Conservation (phyloP, 306 rosid species). For the Vigna hirtella region DNA sequence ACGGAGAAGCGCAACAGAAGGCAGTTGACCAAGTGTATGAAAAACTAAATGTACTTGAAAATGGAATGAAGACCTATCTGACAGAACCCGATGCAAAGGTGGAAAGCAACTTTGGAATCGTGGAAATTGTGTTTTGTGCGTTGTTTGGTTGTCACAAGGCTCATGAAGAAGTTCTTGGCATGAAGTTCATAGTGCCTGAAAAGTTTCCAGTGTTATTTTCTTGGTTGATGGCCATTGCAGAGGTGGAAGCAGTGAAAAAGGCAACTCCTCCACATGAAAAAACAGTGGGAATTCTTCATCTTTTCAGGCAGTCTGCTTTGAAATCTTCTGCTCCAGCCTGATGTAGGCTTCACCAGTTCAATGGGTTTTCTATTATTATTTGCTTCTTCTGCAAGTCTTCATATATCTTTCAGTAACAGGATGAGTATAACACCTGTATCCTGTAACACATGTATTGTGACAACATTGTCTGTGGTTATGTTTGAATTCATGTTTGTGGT, state of each 20-base stretch:
- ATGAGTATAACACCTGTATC: background rate
- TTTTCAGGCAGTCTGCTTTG: slow-evolving; percentile 10
- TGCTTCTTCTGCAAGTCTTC: background rate
- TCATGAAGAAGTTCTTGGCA: slow-evolving; percentile 15
- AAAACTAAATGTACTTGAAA: slow-evolving; percentile 42
- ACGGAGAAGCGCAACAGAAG: slow-evolving; percentile 48
- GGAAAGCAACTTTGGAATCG: slow-evolving; percentile 32
- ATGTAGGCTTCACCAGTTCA: background rate
- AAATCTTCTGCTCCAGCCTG: background rate
- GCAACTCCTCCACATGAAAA: slow-evolving; percentile 38
- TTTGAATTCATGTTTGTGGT: background rate
- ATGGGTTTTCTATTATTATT: too few relatives aligned
- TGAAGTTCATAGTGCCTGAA: slow-evolving; percentile 38
- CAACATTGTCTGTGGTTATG: background rate
- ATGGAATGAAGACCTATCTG: slow-evolving; percentile 48
- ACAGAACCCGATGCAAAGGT: slow-evolving; percentile 37
- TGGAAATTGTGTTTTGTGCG: slow-evolving; percentile 35
- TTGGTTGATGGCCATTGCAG: slow-evolving; percentile 39
- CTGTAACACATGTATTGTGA: background rate
- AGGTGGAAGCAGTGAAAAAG: slow-evolving; percentile 42
- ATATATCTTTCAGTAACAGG: background rate
- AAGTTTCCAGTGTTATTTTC: slow-evolving; percentile 47
- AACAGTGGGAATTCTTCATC: slow-evolving; percentile 28
- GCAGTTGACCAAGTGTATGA: slow-evolving; percentile 34
- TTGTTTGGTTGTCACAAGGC: slow-evolving; percentile 14